Evolutionary conservation across 1,284 basidiomycete species (phyloP), one percentile per base, ranked within the genome.

Genomic region (Cystobasidium sp.): DNA sequence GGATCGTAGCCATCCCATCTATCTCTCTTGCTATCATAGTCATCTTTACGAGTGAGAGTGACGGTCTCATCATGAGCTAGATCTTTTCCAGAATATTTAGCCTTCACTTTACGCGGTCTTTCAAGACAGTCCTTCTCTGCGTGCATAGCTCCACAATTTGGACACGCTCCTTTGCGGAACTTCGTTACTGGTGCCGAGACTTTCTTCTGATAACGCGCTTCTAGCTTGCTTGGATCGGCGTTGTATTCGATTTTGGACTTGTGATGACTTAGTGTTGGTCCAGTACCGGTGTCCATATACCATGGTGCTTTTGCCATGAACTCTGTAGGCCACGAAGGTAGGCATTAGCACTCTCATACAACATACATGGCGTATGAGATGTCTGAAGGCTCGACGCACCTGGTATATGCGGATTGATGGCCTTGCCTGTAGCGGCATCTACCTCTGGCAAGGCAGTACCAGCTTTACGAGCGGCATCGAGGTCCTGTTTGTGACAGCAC

Each of bases 1-100:
- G 94, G 88, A 81, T 99, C 94, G 82, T 99, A 99, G 4, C 97
- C 97, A 82, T 98, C 98, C 95, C 97, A 99, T 70, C 97, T 84
- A 82, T 99, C 97, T 55, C 97, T 88, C 84, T 99, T 99, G 55
- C 93, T 93, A 79, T 92, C 96, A 80, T 94, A 99, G 18, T 92
- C 93, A n/a, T 85, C 82, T 46, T 78, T 76, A 6, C 77, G 75
- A 56, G 76, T 65, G 71, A 9, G 88, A 84, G 20, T 94, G 86
- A 0, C 84, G 31, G 94, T 83, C 81, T 99, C 97, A 83, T 99
- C 97, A 1, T 92, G 87, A 70, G 90, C 89, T 76, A 99, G 97
- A 80, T 96, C 86, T 83, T 89, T 91, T 84, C 91, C 91, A 24
- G 94, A 93, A 83, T 87, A 98, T 84, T 91, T 97, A 55, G 97